Percentiles rank a stretch among this genome's conserved stretches.
phyloP scores from a whole-genome alignment of 257 asterid genomes.

The Gentiana macrophylla region DNA sequence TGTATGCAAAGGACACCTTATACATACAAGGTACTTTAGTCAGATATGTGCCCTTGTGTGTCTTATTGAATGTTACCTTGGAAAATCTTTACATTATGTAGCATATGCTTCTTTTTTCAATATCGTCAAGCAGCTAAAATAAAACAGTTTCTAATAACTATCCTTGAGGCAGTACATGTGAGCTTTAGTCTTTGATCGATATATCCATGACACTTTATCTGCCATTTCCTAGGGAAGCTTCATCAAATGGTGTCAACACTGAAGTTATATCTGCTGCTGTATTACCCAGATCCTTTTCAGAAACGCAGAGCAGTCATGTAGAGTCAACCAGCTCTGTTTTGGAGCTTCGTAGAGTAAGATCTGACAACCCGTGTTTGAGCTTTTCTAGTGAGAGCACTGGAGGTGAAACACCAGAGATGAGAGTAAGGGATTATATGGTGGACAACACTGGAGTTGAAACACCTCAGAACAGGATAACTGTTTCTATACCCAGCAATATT shows the following conservation, averaged over 20 bases:
- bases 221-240: conserved; percentile 39
- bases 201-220: conserved; percentile 4
- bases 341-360: conserved; percentile 32
- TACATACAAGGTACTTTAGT: conserved; percentile 52
- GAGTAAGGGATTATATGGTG: no score
- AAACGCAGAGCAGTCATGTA: conserved; percentile 25
- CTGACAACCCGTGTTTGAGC: conserved; percentile 18
- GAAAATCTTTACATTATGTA: neutral
- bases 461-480: no score
- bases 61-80: neutral
- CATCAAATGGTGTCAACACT: conserved; percentile 17
- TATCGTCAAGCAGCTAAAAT: neutral
- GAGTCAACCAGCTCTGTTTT: conserved; percentile 13
- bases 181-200: neutral
- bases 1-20: conserved; percentile 71
- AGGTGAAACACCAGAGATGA: no score
- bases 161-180: neutral
- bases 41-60: conserved; percentile 1
- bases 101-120: neutral
- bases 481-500: no score
- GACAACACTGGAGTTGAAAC: no score
- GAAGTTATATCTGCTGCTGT: conserved; percentile 21
- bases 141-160: neutral
- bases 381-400: no score
- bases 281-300: conserved; percentile 37